Percentiles rank a stretch among this genome's conserved stretches.
phyloP scores from a whole-genome alignment of 371 early-diverging fungal genomes.

The Nematocida ironsii region DNA sequence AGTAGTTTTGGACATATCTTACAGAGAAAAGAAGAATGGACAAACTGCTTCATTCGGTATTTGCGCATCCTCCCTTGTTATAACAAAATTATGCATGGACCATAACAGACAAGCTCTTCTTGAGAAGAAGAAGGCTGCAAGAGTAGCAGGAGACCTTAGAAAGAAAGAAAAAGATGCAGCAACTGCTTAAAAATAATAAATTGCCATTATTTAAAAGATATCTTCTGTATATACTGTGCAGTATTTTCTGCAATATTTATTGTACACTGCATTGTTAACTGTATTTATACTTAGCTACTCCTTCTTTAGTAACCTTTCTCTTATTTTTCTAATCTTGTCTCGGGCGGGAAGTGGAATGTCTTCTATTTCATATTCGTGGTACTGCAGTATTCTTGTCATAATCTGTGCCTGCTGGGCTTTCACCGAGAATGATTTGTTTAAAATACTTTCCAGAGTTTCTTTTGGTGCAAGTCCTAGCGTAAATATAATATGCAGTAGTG shows the following conservation, averaged over 20 bases:
- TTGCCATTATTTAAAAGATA: slow-evolving; percentile 6
- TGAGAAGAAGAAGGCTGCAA: slow-evolving; percentile 58
- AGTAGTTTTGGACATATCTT: slow-evolving; percentile 66
- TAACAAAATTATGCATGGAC: slow-evolving; percentile 65
- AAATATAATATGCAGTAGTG: slow-evolving; percentile 62
- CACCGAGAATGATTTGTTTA: slow-evolving; percentile 63
- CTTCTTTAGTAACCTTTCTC: slow-evolving; percentile 55
- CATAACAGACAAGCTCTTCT: slow-evolving; percentile 61
- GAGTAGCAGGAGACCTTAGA: slow-evolving; percentile 21
- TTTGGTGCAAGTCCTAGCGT: slow-evolving; percentile 62
- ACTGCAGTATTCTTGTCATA: slow-evolving; percentile 63
- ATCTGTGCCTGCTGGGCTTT: slow-evolving; percentile 67
- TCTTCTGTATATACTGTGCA: background rate
- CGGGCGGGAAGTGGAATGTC: slow-evolving; percentile 59
- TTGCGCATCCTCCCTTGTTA: slow-evolving; percentile 66
- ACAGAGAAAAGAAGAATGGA: slow-evolving; percentile 63
- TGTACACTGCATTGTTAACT: too few relatives aligned
- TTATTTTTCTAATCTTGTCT: slow-evolving; percentile 62
- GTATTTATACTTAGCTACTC: background rate
- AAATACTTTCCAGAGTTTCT: slow-evolving; percentile 50
- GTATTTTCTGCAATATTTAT: too few relatives aligned
- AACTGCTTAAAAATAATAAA: background rate
- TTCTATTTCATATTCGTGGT: slow-evolving; percentile 65
- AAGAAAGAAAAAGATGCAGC: slow-evolving; percentile 24
- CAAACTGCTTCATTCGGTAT: slow-evolving; percentile 58